These are phyloP conservation scores for Termitomyces sp. DNA, from an alignment of 768 basidiomycete species.

Conservation along the genomic window DNA sequence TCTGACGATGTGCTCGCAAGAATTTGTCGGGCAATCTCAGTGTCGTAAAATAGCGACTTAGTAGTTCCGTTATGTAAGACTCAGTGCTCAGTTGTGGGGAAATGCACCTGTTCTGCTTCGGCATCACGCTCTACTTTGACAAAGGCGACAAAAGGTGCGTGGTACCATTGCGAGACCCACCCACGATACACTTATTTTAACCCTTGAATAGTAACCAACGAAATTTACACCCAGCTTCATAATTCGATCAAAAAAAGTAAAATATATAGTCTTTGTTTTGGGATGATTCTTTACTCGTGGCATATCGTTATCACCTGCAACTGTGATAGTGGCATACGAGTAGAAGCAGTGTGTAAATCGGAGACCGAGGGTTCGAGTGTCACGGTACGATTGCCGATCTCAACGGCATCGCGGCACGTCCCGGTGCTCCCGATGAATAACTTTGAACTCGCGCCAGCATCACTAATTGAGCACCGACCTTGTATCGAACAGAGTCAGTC, in stretches of 20 bases:
- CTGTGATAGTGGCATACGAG: background rate
- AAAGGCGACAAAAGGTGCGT: conserved; percentile 4
- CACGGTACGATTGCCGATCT: no score
- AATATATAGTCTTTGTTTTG: conserved; percentile 5
- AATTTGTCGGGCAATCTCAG: conserved; percentile 38
- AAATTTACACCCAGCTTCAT: conserved; percentile 7
- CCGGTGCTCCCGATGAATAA: no score
- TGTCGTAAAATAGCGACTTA: conserved; percentile 50
- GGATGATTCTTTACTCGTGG: background rate
- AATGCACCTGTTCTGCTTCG: background rate
- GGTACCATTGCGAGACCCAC: conserved; percentile 15
- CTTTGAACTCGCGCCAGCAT: no score
- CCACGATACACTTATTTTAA: background rate
- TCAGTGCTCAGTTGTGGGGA: conserved; percentile 8
- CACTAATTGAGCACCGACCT: no score
- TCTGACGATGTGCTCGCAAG: conserved; percentile 29
- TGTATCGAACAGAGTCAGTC: background rate
- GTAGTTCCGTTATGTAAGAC: conserved; percentile 42
- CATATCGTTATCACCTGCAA: background rate
- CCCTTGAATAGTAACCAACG: background rate
- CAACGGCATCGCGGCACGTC: no score
- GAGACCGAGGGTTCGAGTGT: no score
- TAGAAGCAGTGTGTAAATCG: no score
- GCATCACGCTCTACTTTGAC: background rate
- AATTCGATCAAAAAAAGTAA: conserved; percentile 9